Percentiles rank a stretch among this genome's conserved stretches.
Evolutionary conservation across 306 rosid species (phyloP).

Genomic region (Trichosanthes truncata): DNA sequence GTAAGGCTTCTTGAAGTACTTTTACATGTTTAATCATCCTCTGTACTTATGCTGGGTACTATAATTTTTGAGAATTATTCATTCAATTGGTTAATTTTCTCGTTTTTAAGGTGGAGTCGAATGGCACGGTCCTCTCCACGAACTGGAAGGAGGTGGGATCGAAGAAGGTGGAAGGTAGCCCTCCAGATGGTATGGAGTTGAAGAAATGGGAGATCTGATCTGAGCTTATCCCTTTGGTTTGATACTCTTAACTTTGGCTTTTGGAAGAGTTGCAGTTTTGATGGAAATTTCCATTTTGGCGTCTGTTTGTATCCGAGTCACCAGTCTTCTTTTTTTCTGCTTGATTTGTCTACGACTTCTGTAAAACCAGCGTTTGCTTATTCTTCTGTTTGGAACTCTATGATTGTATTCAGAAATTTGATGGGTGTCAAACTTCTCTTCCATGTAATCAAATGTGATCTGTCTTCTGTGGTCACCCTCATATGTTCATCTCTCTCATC

Average conservation of each 20-base stretch:
- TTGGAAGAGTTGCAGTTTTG: background rate
- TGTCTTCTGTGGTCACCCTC: background rate
- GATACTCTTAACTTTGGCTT: background rate
- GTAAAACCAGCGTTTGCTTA: background rate
- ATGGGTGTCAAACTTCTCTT: background rate
- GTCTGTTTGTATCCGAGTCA: background rate
- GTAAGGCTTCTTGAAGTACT: constrained; percentile 31
- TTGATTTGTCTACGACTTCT: constrained; percentile 10
- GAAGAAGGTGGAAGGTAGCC: constrained; percentile 91
- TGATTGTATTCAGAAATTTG: background rate
- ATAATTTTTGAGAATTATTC: too few relatives aligned
- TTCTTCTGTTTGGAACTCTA: background rate
- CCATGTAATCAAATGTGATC: background rate
- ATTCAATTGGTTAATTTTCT: background rate
- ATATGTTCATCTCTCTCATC: background rate
- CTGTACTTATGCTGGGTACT: background rate
- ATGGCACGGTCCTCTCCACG: constrained; percentile 87
- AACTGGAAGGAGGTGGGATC: constrained; percentile 96
- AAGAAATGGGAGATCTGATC: constrained; percentile 69
- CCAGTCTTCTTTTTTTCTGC: constrained; percentile 4
- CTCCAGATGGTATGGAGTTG: constrained; percentile 97
- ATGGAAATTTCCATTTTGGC: background rate
- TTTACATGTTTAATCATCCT: background rate
- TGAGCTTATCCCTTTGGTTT: background rate
- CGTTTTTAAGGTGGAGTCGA: constrained; percentile 57